Percentiles rank a stretch among this genome's conserved stretches.
Conservation (phyloP, 106 monocot species). For the Allium fistulosum region DNA sequence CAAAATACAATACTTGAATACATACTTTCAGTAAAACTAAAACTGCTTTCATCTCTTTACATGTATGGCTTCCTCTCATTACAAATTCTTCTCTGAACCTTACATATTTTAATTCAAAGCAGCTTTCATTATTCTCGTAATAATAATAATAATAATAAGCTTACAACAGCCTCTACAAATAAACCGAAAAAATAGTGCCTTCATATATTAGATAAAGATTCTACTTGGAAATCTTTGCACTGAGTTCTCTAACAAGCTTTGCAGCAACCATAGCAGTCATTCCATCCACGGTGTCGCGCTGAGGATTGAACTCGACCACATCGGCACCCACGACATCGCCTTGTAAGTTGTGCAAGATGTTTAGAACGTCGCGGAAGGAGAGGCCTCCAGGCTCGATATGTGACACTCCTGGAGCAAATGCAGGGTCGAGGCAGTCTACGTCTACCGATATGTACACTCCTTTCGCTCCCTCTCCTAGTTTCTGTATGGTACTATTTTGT, state of each 20-base stretch:
- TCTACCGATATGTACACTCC: constrained; percentile 92
- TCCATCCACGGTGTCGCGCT: constrained; percentile 95
- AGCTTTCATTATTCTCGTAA: no score
- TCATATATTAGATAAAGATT: background rate
- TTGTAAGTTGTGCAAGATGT: constrained; percentile 89
- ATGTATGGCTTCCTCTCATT: no score
- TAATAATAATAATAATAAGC: no score
- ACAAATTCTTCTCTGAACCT: no score
- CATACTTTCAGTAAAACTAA: no score
- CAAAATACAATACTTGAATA: no score
- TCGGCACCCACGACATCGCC: constrained; percentile 86
- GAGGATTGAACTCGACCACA: constrained; percentile 98
- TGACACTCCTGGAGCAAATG: constrained; percentile 96
- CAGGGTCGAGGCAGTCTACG: constrained; percentile 95
- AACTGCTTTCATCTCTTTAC: no score
- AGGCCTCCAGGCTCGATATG: constrained; percentile 98
- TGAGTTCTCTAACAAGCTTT: constrained; percentile 86
- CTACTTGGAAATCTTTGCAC: constrained; percentile 90
- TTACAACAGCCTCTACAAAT: no score
- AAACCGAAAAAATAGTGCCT: no score
- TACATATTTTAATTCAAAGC: no score
- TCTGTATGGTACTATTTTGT: constrained; percentile 20
- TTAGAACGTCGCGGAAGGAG: constrained; percentile 91
- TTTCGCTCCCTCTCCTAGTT: constrained; percentile 85
- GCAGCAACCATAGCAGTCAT: constrained; percentile 99